These are phyloP conservation scores for Penicillium alfredii DNA, from an alignment of 495 filamentous ascomycete genomes.

Conservation along the genomic window DNA sequence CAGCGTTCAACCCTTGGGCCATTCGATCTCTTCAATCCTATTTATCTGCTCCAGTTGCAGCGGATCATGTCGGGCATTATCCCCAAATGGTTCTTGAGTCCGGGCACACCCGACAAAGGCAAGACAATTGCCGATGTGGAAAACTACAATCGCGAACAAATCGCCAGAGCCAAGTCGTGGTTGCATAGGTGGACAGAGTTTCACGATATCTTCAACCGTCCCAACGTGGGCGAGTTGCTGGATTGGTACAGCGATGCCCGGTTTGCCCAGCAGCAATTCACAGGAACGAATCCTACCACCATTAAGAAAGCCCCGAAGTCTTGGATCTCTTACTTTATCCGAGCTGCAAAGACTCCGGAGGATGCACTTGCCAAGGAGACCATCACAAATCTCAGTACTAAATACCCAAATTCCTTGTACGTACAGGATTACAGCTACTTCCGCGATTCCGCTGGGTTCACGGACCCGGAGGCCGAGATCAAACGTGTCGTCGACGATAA, in stretches of 20 bases:
- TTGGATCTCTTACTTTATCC: slow-evolving; percentile 30
- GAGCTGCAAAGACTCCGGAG: slow-evolving; percentile 24
- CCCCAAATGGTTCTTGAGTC: too few relatives aligned
- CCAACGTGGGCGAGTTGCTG: slow-evolving; percentile 37
- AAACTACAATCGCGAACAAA: too few relatives aligned
- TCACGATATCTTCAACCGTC: slow-evolving; percentile 31
- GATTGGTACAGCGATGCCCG: slow-evolving; percentile 47
- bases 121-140: too few relatives aligned
- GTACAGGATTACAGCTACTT: slow-evolving; percentile 46
- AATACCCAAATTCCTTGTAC: slow-evolving; percentile 32
- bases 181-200: too few relatives aligned
- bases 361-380: slow-evolving; percentile 13
- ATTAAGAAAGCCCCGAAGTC: slow-evolving; percentile 27
- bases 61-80: slow-evolving; percentile 18
- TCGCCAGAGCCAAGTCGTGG: too few relatives aligned
- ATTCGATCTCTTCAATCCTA: too few relatives aligned
- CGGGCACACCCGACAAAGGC: too few relatives aligned
- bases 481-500: too few relatives aligned
- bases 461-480: too few relatives aligned
- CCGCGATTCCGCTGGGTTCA: slow-evolving; percentile 24
- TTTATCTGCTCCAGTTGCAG: too few relatives aligned
- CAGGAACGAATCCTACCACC: slow-evolving; percentile 44
- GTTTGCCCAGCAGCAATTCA: slow-evolving; percentile 47
- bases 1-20: too few relatives aligned
- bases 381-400: slow-evolving; percentile 12